phyloP scores from a whole-genome alignment of 139 green algal genomes.

The Nannochloris sp. region DNA sequence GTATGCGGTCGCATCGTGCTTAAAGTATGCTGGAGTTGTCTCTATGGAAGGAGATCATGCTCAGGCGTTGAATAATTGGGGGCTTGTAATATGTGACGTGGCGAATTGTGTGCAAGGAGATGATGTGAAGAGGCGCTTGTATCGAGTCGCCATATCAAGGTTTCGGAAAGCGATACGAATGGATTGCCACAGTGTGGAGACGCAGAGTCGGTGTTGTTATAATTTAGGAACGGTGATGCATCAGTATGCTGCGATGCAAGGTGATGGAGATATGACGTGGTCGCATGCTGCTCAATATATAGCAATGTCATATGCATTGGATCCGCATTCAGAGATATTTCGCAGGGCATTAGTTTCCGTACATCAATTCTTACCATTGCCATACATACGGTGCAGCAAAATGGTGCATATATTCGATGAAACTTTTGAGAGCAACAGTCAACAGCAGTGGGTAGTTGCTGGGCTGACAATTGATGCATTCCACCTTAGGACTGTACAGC shows the following conservation, averaged over 20 bases:
- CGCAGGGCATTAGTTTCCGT: background rate
- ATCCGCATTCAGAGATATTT: constrained; percentile 16
- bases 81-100: constrained; percentile 62
- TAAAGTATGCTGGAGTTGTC: constrained; percentile 58
- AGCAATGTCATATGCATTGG: constrained; percentile 5
- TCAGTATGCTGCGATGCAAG: no score
- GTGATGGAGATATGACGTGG: background rate
- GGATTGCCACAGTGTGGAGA: no score
- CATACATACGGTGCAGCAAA: background rate
- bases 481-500: no score
- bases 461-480: no score
- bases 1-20: constrained; percentile 34
- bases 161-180: constrained; percentile 6
- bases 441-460: no score
- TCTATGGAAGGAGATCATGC: constrained; percentile 46
- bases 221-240: no score
- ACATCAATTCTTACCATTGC: constrained; percentile 3
- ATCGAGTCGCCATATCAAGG: no score
- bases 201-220: no score
- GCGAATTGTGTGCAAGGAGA: constrained; percentile 8
- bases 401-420: background rate
- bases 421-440: background rate
- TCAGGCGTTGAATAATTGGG: constrained; percentile 77
- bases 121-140: constrained; percentile 4
- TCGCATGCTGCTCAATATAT: constrained; percentile 6